Percentiles rank a stretch among this genome's conserved stretches.
These are phyloP conservation scores for Phoma sp. DNA, from an alignment of 2,329 filamentous ascomycete species.

Conservation along the genomic window DNA sequence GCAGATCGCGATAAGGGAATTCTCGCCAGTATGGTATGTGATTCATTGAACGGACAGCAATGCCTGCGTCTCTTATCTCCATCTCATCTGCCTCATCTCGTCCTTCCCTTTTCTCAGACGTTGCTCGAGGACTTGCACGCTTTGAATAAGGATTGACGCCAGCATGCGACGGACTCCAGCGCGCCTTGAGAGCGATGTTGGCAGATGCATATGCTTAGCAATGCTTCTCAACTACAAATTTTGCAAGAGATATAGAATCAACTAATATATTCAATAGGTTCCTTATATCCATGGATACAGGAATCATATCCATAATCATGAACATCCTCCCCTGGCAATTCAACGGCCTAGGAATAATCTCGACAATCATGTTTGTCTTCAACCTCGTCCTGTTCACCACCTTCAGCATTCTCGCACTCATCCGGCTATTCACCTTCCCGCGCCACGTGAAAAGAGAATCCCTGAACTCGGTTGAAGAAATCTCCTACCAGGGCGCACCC, in stretches of 20 bases:
- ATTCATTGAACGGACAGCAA: neutral
- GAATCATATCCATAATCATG: constrained; percentile 65
- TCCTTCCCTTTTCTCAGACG: neutral
- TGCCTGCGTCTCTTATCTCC: neutral
- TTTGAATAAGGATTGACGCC: neutral
- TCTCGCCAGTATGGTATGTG: constrained; percentile 25
- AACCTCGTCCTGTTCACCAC: constrained; percentile 22
- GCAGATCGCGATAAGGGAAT: constrained; percentile 26
- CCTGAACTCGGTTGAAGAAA: constrained; percentile 68
- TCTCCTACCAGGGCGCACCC: constrained; percentile 67
- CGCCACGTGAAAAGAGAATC: constrained; percentile 32
- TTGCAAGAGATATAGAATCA: neutral
- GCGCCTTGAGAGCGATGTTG: neutral
- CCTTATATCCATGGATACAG: constrained; percentile 57
- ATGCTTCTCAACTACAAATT: neutral
- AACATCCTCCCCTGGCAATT: constrained; percentile 66
- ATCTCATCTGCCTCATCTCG: neutral
- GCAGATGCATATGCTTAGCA: neutral
- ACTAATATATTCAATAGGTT: constrained; percentile 14
- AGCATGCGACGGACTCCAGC: neutral
- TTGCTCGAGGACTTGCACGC: neutral
- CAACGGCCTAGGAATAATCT: constrained; percentile 50
- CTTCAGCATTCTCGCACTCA: constrained; percentile 19
- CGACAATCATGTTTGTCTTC: constrained; percentile 26
- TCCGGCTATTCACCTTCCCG: constrained; percentile 9